Evolutionary conservation across 176 grass and related monocot species (phyloP).

Genomic region (Panicum miliaceum): DNA sequence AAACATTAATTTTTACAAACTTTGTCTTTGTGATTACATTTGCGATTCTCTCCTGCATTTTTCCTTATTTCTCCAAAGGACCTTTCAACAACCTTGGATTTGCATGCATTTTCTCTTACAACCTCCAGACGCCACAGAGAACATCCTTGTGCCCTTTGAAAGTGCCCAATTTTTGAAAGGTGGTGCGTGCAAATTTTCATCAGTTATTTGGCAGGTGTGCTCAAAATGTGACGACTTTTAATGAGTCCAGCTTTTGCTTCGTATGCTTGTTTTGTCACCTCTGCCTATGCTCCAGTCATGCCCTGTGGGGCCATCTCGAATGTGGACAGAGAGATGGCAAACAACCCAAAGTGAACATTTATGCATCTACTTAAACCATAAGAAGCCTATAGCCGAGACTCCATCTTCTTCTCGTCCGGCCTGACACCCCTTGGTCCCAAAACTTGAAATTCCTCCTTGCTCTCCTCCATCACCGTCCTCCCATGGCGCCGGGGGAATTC

Average conservation of each 20-base stretch:
- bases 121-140: too few species aligned
- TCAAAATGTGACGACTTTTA: constrained; percentile 37
- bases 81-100: neutral
- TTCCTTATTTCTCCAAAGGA: neutral
- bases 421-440: neutral
- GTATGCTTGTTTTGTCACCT: constrained; percentile 32
- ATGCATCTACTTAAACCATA: neutral
- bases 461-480: neutral
- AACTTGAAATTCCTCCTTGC: neutral
- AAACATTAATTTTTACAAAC: constrained; percentile 5
- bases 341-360: neutral
- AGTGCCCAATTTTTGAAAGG: constrained; percentile 3
- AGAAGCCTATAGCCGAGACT: neutral
- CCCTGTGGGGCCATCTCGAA: constrained; percentile 23
- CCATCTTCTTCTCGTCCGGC: neutral
- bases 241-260: constrained; percentile 37
- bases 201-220: neutral
- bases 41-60: neutral
- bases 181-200: neutral
- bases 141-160: neutral
- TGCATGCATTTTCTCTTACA: neutral
- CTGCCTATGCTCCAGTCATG: constrained; percentile 5
- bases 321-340: neutral
- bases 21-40: neutral
- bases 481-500: constrained; percentile 16